These are phyloP conservation scores for Nevesoporus exiguus DNA, from an alignment of 768 basidiomycete genomes.

Conservation along the genomic window DNA sequence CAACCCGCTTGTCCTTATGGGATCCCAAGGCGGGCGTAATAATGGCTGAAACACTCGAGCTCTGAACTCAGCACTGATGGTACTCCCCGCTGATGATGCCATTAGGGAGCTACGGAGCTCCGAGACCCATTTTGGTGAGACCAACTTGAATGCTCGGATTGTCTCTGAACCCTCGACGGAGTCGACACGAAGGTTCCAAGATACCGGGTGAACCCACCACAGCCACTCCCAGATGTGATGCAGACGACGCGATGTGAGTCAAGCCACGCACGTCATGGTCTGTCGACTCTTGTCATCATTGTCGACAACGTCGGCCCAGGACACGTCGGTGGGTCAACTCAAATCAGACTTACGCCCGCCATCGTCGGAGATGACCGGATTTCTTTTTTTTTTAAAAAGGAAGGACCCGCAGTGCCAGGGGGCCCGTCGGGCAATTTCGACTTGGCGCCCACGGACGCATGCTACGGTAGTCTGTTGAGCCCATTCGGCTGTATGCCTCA, in stretches of 20 bases:
- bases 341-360: not conserved
- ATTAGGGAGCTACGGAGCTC: not conserved
- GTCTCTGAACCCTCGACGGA: not conserved
- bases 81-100: not conserved
- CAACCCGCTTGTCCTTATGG: not conserved
- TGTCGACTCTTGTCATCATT: not conserved
- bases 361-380: not conserved
- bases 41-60: not conserved
- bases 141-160: not conserved
- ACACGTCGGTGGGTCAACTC: not conserved
- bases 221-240: not conserved
- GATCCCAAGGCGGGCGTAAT: not conserved
- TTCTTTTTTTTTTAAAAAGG: too few species aligned
- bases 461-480: not conserved
- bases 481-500: not conserved
- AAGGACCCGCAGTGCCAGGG: constrained; percentile 10
- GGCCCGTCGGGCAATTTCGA: not conserved
- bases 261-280: too few species aligned
- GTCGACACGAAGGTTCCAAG: not conserved
- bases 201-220: not conserved
- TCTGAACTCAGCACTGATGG: not conserved
- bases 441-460: not conserved
- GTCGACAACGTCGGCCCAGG: not conserved
- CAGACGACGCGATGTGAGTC: not conserved
- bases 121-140: not conserved